Evolutionary conservation across 306 rosid species (phyloP), one percentile per base, ranked within the genome.

Genomic region (Begonia peltatifolia): DNA sequence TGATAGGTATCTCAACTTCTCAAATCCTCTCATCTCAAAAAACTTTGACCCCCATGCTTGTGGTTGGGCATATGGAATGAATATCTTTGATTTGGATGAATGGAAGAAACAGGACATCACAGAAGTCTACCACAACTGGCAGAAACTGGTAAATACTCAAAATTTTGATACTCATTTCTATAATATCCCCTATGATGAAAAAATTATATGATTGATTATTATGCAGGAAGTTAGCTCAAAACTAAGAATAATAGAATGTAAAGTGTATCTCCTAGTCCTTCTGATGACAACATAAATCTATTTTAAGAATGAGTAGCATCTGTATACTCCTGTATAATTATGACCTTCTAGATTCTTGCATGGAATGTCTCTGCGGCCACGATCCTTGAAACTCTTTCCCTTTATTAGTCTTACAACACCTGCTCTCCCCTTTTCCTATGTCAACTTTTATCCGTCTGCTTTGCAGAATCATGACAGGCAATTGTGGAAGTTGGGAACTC

Each of bases 31-130:
- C 30, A 90, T 90, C 63, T 76, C 99, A 1, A 83, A 75, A 77
- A 81, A 79, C 48, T 90, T 90, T 60, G 88, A 90, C 60, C 79
- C 99, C 2, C 96, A 12, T 65, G 95, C 99, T 52, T 90, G 99
- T 73, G 99, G 99, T 52, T 90, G 99, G 99, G 99, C 99, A 9
- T 90, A 86, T 65, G 99, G 99, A 36, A 90, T 90, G 99, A 90
- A 90, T 68, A 49, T 90, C 66, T 90, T 90, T 63, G 96, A 90
- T 71, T 77, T 90, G 79, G 73, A 60, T 41, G 76, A 90, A 74
- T 90, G 99, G 99, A 83, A 73, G 87, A 80, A 81, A 77, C 99
- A 90, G 74, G 81, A 86, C 67, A 79, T 83, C 78, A 90, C 99
- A 2, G 84, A 76, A 63, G 81, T 86, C 64, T 90, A 90, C 68